Conservation (phyloP, 2,329 filamentous ascomycete species). For the Aureobasidium melanogenum region DNA sequence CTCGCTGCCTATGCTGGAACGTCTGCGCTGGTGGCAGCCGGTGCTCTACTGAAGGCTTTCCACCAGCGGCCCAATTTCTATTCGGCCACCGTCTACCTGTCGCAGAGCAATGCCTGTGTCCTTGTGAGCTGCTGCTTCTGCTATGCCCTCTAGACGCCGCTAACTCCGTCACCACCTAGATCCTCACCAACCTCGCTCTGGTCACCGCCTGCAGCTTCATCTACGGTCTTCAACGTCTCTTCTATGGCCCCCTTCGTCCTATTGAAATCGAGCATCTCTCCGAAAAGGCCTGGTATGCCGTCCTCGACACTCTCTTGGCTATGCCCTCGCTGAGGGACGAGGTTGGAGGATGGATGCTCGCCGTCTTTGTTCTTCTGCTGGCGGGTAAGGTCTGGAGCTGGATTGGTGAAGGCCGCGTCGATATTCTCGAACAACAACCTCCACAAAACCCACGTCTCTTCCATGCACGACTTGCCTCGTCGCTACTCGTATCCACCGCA, state of each 20-base stretch:
- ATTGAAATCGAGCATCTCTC: conserved; percentile 96
- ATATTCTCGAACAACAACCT: conserved; percentile 90
- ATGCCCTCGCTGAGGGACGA: conserved; percentile 99
- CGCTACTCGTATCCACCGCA: conserved; percentile 65
- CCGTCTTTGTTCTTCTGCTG: conserved; percentile 90
- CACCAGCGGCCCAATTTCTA: conserved; percentile 97
- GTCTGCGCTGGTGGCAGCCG: conserved; percentile 74
- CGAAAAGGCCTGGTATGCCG: conserved; percentile 95
- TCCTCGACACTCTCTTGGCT: conserved; percentile 90
- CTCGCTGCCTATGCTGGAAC: conserved; percentile 24
- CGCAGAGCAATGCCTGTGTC: conserved; percentile 90
- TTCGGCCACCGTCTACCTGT: conserved; percentile 91
- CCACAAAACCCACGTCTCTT: conserved; percentile 82
- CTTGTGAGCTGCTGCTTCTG: conserved; percentile 49
- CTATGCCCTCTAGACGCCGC: not conserved
- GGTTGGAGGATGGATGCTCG: conserved; percentile 84
- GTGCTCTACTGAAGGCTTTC: conserved; percentile 82
- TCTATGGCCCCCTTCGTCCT: conserved; percentile 81
- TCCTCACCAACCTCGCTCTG: conserved; percentile 83
- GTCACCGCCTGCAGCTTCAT: conserved; percentile 72
- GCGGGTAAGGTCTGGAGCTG: conserved; percentile 97
- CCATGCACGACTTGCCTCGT: conserved; percentile 71
- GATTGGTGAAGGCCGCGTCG: conserved; percentile 92
- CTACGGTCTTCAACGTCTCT: conserved; percentile 78
- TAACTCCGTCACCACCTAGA: conserved; percentile 40